These are phyloP conservation scores for Vanrija sp. DNA, from an alignment of 1,284 basidiomycete species.

Conservation along the genomic window DNA sequence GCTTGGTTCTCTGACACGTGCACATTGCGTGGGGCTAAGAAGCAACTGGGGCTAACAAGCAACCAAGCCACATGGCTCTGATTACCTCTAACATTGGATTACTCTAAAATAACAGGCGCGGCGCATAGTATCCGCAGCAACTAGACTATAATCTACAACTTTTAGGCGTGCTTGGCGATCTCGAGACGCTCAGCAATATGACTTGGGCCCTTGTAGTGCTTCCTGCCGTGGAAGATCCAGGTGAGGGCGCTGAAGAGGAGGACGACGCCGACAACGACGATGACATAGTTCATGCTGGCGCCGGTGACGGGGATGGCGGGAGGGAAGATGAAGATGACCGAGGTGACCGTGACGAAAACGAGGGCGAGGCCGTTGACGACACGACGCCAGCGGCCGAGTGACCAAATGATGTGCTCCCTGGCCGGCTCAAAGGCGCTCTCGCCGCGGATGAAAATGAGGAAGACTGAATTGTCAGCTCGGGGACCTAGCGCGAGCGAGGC, in stretches of 20 bases:
- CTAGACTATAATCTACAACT: neutral
- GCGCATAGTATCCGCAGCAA: neutral
- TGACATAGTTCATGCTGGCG: conserved; percentile 51
- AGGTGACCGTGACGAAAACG: conserved; percentile 49
- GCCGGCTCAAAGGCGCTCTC: conserved; percentile 37
- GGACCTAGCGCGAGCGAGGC: neutral
- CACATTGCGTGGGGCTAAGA: too few species aligned
- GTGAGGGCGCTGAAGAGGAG: conserved; percentile 37
- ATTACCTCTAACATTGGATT: too few species aligned
- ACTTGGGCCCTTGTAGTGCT: conserved; percentile 45
- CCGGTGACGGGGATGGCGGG: conserved; percentile 47
- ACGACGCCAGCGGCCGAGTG: conserved; percentile 36
- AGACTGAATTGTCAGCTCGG: neutral
- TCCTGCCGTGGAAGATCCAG: conserved; percentile 45
- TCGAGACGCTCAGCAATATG: conserved; percentile 32
- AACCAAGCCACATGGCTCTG: too few species aligned
- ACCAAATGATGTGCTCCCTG: conserved; percentile 38
- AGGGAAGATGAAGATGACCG: conserved; percentile 54
- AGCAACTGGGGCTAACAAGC: too few species aligned
- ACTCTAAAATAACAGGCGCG: too few species aligned
- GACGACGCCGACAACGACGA: conserved; percentile 41
- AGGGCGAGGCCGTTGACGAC: conserved; percentile 44
- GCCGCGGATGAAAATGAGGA: conserved; percentile 49
- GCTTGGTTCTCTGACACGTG: too few species aligned
- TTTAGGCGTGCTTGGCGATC: neutral